These are phyloP conservation scores for Ceratonia siliqua DNA, from an alignment of 306 rosid genomes.

Conservation along the genomic window DNA sequence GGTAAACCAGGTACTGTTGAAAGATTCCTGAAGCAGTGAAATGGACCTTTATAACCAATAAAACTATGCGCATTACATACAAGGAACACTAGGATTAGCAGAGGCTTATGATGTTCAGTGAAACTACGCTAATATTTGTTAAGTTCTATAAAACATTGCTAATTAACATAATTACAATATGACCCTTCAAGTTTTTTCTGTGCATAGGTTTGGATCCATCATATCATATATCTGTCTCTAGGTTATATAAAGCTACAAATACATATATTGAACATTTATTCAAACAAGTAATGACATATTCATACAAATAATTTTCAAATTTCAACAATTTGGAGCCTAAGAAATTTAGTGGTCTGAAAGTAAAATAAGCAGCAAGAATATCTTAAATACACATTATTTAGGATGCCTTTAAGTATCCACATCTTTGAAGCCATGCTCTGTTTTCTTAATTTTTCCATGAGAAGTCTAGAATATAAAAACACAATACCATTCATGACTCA, in stretches of 20 bases:
- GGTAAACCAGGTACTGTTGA: slow-evolving; percentile 94
- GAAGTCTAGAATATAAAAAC: not conserved
- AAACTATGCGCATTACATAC: not conserved
- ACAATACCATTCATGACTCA: not conserved
- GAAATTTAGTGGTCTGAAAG: not conserved
- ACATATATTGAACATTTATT: not conserved
- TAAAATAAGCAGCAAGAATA: not conserved
- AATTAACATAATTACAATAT: not conserved
- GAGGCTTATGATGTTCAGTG: slow-evolving; percentile 10
- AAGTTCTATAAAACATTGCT: not conserved
- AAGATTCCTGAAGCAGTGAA: slow-evolving; percentile 69
- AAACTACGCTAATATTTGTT: slow-evolving; percentile 13
- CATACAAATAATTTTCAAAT: not conserved
- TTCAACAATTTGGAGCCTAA: not conserved
- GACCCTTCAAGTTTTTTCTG: not conserved
- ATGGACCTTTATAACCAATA: slow-evolving; percentile 16
- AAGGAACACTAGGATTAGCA: not conserved
- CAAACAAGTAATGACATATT: not conserved
- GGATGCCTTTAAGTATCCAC: not conserved
- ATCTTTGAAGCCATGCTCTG: not conserved
- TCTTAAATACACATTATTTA: not conserved
- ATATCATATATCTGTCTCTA: not conserved
- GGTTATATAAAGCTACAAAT: slow-evolving; percentile 1
- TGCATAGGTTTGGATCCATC: not conserved
- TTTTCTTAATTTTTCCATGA: not conserved